These are phyloP conservation scores for Arthrobotrys megalospora DNA, from an alignment of 2,329 filamentous ascomycete species.

Conservation along the genomic window DNA sequence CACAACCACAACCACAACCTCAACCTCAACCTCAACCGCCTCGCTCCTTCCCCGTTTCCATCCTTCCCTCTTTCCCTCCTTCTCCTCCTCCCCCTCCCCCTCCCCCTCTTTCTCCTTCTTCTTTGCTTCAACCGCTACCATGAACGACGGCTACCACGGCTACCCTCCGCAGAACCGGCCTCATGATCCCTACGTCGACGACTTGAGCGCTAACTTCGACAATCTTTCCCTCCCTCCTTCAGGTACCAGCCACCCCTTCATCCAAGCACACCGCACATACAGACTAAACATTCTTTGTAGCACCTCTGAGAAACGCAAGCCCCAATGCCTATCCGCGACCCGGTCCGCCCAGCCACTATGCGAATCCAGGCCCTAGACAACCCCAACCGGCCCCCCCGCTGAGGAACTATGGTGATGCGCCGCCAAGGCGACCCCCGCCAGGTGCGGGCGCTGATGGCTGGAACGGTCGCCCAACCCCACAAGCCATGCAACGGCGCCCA, in stretches of 20 bases:
- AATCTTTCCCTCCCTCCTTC: conserved; percentile 48
- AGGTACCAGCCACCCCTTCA: conserved; percentile 30
- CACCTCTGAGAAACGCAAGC: conserved; percentile 26
- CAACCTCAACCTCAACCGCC: background rate
- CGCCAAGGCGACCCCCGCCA: conserved; percentile 50
- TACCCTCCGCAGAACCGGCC: conserved; percentile 37
- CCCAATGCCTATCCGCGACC: conserved; percentile 30
- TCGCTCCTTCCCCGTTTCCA: background rate
- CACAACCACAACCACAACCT: background rate
- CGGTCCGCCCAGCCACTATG: conserved; percentile 13
- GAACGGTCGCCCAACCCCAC: conserved; percentile 37
- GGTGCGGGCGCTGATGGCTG: conserved; percentile 45
- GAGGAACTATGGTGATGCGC: conserved; percentile 41
- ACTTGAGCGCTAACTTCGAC: conserved; percentile 40
- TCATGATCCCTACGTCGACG: conserved; percentile 32
- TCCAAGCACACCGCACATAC: background rate
- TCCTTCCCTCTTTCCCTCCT: background rate
- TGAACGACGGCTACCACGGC: conserved; percentile 35
- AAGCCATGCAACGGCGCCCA: conserved; percentile 37
- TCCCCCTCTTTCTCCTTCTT: background rate
- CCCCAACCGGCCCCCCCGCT: conserved; percentile 19
- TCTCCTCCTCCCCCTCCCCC: background rate
- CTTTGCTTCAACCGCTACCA: conserved; percentile 7
- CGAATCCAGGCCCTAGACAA: conserved; percentile 21
- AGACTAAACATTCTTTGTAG: conserved; percentile 33